A percentile compares a stretch with the other conserved stretches of the same genome.
phyloP scores from a whole-genome alignment of 2,329 filamentous ascomycete species.

The Nannizziopsis arthrosporioides region DNA sequence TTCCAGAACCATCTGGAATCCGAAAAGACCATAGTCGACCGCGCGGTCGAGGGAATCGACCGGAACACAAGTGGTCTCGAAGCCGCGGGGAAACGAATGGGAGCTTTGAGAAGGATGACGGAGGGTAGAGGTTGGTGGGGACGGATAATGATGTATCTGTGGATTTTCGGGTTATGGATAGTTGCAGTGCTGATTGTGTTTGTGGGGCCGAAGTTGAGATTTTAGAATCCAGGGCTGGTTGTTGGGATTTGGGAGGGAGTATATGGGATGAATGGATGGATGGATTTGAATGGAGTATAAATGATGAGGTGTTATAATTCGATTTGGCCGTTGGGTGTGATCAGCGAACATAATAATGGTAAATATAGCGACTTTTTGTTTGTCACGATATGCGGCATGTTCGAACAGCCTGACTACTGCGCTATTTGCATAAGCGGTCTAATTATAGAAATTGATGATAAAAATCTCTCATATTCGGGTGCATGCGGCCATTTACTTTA shows the following conservation, averaged over 20 bases:
- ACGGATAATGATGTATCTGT: constrained; percentile 68
- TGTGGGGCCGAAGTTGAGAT: constrained; percentile 75
- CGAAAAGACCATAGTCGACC: constrained; percentile 58
- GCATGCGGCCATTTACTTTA: no score
- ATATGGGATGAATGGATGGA: neutral
- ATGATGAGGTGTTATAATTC: neutral
- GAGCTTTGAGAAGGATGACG: constrained; percentile 62
- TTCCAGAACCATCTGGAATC: constrained; percentile 64
- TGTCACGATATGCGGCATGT: no score
- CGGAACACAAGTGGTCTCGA: constrained; percentile 66
- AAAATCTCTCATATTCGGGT: no score
- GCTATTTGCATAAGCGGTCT: no score
- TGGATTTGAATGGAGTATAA: neutral
- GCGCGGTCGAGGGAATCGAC: constrained; percentile 63
- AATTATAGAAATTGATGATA: no score
- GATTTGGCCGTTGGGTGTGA: neutral
- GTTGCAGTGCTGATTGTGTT: constrained; percentile 68
- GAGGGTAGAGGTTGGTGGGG: constrained; percentile 85
- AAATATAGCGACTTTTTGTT: no score
- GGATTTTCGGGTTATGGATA: constrained; percentile 75
- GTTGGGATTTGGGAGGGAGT: neutral
- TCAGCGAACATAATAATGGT: no score
- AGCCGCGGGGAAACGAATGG: constrained; percentile 64
- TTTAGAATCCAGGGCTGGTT: constrained; percentile 38
- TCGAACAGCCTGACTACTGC: no score